These are phyloP conservation scores for Acanthamoeba triangularis DNA, from an alignment of 208 protist species.

Conservation along the genomic window DNA sequence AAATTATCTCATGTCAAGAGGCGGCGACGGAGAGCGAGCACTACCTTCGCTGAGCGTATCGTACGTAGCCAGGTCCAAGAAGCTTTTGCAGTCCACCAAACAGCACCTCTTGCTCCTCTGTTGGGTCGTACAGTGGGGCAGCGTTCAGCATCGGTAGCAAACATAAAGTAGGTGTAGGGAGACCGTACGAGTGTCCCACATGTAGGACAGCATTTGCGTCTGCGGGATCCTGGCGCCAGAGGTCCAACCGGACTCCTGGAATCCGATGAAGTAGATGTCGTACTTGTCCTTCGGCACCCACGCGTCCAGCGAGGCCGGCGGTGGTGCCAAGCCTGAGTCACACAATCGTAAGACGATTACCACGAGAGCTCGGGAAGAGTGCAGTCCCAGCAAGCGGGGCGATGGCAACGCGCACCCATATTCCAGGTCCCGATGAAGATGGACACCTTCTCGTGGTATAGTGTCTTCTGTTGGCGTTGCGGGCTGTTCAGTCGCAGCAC, in stretches of 20 bases:
- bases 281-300: constrained; percentile 69
- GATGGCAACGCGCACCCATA: not conserved
- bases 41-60: constrained; percentile 15
- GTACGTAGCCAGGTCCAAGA: constrained; percentile 35
- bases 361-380: not conserved
- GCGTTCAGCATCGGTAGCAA: not conserved
- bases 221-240: constrained; percentile 54
- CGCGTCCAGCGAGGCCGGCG: constrained; percentile 63
- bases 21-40: too few relatives aligned
- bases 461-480: not conserved
- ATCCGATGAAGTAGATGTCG: constrained; percentile 74
- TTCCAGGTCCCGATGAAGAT: constrained; percentile 71
- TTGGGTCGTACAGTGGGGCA: not conserved
- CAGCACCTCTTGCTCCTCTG: constrained; percentile 68
- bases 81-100: constrained; percentile 56
- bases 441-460: constrained; percentile 56
- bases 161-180: not conserved
- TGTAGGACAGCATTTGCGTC: constrained; percentile 57
- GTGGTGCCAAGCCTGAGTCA: constrained; percentile 49
- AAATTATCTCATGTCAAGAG: too few relatives aligned
- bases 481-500: not conserved
- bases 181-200: constrained; percentile 58
- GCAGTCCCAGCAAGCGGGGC: not conserved
- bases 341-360: too few relatives aligned
- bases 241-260: constrained; percentile 74